Percentiles rank a stretch among this genome's conserved stretches.
Evolutionary conservation across 345 rosid genomes (phyloP).

Genomic region (Acer yangbiense): DNA sequence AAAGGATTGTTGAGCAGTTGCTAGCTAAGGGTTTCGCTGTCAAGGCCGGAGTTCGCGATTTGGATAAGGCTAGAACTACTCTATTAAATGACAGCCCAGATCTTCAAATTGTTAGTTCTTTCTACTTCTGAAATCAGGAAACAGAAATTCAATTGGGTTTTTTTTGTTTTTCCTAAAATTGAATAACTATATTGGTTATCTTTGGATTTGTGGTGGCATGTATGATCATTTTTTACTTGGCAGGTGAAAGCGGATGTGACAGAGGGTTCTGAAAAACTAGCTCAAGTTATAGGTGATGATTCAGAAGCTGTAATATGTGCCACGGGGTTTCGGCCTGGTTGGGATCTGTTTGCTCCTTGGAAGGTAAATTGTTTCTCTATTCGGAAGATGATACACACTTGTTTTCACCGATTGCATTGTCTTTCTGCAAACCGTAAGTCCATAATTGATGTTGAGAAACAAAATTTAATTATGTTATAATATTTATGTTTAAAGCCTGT

Average conservation of each 20-base stretch:
- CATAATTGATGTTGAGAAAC: too few species aligned
- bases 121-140: not conserved
- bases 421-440: not conserved
- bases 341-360: constrained; percentile 88
- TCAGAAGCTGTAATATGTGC: constrained; percentile 89
- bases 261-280: constrained; percentile 73
- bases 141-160: constrained; percentile 4
- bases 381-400: not conserved
- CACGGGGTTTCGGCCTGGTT: constrained; percentile 78
- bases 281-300: constrained; percentile 80
- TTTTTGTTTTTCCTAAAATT: not conserved
- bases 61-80: constrained; percentile 67
- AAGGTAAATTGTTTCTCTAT: constrained; percentile 34
- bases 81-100: constrained; percentile 55
- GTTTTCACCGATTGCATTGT: not conserved
- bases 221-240: not conserved
- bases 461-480: too few species aligned
- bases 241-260: constrained; percentile 94
- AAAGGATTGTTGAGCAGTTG: constrained; percentile 79
- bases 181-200: not conserved
- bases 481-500: not conserved
- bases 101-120: constrained; percentile 68
- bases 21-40: constrained; percentile 81
- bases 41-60: constrained; percentile 83
- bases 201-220: not conserved